Base-by-base conservation (phyloP, 1,284 basidiomycete species). In the Bondarzewia mesenterica region DNA sequence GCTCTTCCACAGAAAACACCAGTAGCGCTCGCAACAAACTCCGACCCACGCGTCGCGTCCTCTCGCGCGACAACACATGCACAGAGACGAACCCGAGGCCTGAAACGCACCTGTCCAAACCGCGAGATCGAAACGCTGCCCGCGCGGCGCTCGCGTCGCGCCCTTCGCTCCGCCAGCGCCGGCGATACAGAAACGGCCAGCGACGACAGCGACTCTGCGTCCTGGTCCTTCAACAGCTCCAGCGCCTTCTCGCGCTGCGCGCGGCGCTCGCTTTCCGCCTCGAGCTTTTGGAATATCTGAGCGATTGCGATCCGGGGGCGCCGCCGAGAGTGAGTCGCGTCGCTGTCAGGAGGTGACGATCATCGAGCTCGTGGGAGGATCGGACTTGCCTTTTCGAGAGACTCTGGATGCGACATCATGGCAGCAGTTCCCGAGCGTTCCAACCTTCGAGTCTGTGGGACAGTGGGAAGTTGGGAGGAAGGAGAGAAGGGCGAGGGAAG, bases 271-370 rank as follows among this genome's bases (percentile, higher is more conserved):
- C 66, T 74, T 53, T 74, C 74, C 51, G 71, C 65, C 54, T 80
- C 78, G n/a, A 80, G 67, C 48, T 65, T 67, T 53, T 67, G 68
- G 60, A 80, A 80, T 51, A 73, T 73, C 78, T 81, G 42, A 38
- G 20, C 22, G 8, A 41, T 25, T 8, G 18, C 18, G 14, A 21
- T 36, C 32, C 48, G 37, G 21, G 14, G 38, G 10, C 38, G 38
- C 12, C 10, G 10, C 12, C 38, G 21, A 40, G 38, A 40, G 32
- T 8, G n/a, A 32, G 29, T 12, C 29, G 29, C 29, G 29, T n/a
- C 12, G 10, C 12, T 32, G 29, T 32, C 29, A 32, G 29, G 29
- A 12, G 29, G 29, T n/a, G 12, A n/a, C 29, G 29, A n/a, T 32
- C 29, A n/a, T n/a, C 10, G 12, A n/a, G 29, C n/a, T 32, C n/a